These are phyloP conservation scores for Camelina hispida DNA, from an alignment of 345 rosid species.

Conservation along the genomic window DNA sequence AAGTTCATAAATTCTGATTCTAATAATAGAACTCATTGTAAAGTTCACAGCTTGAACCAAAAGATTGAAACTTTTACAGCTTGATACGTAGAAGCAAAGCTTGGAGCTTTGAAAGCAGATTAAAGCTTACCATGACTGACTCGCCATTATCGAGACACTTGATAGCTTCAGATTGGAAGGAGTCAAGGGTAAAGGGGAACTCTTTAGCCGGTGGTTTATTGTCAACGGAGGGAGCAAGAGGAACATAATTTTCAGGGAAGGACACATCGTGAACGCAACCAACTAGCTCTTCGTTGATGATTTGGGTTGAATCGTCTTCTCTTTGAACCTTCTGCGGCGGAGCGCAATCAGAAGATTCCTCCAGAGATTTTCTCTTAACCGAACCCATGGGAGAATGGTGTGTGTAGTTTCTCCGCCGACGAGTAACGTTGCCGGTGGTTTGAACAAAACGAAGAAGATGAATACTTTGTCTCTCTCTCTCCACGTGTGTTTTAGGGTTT, in stretches of 20 bases:
- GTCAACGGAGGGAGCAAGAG: conserved; percentile 42
- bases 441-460: neutral
- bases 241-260: conserved; percentile 68
- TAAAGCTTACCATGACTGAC: conserved; percentile 75
- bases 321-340: conserved; percentile 55
- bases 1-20: neutral
- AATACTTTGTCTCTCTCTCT: neutral
- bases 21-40: neutral
- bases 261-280: conserved; percentile 87
- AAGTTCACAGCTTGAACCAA: conserved; percentile 17
- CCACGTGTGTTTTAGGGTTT: neutral
- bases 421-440: neutral
- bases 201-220: conserved; percentile 84
- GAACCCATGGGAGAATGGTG: conserved; percentile 52
- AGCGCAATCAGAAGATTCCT: conserved; percentile 46
- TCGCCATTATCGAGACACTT: conserved; percentile 84
- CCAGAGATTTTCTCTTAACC: conserved; percentile 63
- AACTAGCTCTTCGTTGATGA: conserved; percentile 46
- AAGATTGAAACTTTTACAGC: neutral
- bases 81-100: neutral
- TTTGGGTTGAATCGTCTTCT: conserved; percentile 43
- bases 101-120: neutral
- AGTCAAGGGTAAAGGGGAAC: conserved; percentile 89
- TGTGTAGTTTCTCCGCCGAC: neutral
- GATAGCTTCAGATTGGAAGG: conserved; percentile 95